Evolutionary conservation across 2,329 filamentous ascomycete species (phyloP).

Genomic region (Cordyceps militaris): DNA sequence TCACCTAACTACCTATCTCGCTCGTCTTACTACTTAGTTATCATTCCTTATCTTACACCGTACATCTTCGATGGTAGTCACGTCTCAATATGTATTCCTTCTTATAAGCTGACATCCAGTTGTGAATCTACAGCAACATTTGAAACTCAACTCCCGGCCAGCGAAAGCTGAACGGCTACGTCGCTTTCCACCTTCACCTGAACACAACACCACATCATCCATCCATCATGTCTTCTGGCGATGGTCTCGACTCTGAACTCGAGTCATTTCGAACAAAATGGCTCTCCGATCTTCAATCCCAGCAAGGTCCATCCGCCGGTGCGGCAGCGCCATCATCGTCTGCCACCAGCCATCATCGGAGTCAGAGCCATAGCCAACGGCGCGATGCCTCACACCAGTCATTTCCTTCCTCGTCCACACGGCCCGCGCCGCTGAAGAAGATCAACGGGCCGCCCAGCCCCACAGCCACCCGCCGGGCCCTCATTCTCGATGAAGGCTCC

Average conservation of each 20-base stretch:
- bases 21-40: not conserved
- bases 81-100: not conserved
- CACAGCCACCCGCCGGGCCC: not conserved
- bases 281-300: constrained; percentile 67
- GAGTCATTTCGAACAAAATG: constrained; percentile 81
- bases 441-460: constrained; percentile 12
- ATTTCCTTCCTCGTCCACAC: not conserved
- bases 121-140: not conserved
- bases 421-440: not conserved
- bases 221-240: constrained; percentile 15
- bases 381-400: not conserved
- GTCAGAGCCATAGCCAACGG: not conserved
- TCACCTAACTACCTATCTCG: not conserved
- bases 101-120: not conserved
- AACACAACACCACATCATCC: not conserved
- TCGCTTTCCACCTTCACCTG: not conserved
- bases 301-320: not conserved
- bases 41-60: not conserved
- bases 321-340: not conserved
- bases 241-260: constrained; percentile 57
- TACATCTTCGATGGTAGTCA: not conserved
- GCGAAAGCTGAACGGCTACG: not conserved
- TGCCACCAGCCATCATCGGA: not conserved
- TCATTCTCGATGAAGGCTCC: constrained; percentile 20
- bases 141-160: not conserved